Base-by-base conservation (phyloP, 768 basidiomycete genomes). In the Cyclocybe aegerita region DNA sequence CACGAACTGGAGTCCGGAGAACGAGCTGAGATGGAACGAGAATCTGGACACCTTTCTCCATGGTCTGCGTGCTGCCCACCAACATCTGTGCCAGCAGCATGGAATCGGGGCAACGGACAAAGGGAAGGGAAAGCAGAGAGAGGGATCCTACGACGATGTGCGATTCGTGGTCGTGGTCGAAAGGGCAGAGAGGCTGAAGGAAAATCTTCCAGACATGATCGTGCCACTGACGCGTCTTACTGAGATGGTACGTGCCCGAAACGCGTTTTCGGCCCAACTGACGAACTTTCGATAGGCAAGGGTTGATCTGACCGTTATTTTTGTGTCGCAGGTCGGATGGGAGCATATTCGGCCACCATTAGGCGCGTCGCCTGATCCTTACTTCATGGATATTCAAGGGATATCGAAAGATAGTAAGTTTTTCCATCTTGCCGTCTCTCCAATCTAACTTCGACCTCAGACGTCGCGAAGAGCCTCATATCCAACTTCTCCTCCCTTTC, bases 291-390 rank as follows among this genome's bases (percentile, higher is more conserved):
- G 54, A 7, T 52, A 90, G 89, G 68, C 86, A 10, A 75, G 70
- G 46, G 64, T 86, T 7, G 78, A 83, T 29, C 55, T 90, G 30
- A 77, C 76, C 1, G 78, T 83, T 0, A 68, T 91, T 4, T 76
- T 90, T 43, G 59, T 88, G 12, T 90, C 88, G 1, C 75, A 78
- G 44, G 74, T 79, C 7, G 73, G 75, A 10, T 92, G 90, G 90
- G 80, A 84, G 46, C 81, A 88, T 51, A 76, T 90, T 42, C 77
- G 80, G n/a, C 88, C 88, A 1, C 65, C 82, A 0, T 64, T 85
- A 0, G 88, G 86, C 7, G 83, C 86, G 4, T 78, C 88, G 2
- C 81, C 83, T 0, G 86, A 90, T 57, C 90, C 90, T 0, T 89
- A 82, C 58, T 81, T 79, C 58, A 61, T 91, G 15, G 79, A 84